Base-by-base conservation (phyloP, 2,329 filamentous ascomycete species). In the Ophiostoma piceae region DNA sequence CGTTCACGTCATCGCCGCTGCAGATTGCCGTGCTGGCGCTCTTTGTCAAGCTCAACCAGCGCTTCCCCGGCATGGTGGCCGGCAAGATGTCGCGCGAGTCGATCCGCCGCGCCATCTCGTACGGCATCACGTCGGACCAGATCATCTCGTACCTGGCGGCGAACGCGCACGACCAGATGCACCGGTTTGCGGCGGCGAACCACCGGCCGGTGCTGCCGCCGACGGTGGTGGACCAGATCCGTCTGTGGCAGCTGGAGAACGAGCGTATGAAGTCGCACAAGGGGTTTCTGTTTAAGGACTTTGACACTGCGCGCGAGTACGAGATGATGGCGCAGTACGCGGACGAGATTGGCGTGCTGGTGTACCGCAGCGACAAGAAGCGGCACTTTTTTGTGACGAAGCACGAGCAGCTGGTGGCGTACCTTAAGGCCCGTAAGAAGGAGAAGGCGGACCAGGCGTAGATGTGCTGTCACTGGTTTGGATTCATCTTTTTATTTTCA, bases 161-260 rank as follows among this genome's bases (percentile, higher is more conserved):
- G 3, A 94, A 99, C 80, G 95, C 95, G 0, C 95, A 99, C 80
- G 93, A 96, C 64, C 92, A 98, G 79, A 92, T 99, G 87, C 89
- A 90, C 75, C 90, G 90, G 72, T 84, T 86, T 62, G 85, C 87
- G 6, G 80, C 83, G 35, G 74, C 83, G 66, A 75, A 85, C 72
- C 85, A 85, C 75, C 84, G 84, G 72, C 91, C 94, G 1, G 87
- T 97, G 19, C 85, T 99, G 1, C 95, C 96, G 0, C 94, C 95
- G 0, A 98, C 96, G 0, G 95, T 99, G 19, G 92, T 97, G 73
- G 95, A 99, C 79, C 95, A 99, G 82, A 97, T 99, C 76, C 87
- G 94, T 1, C 87, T 99, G 26, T 99, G 95, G 95, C 94, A 99
- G 82, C 88, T 98, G 68, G 95, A 99, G 79, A 93, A 94, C 73